phyloP scores from a whole-genome alignment of 2,329 filamentous ascomycete genomes.

The Fusarium praegraminearum region DNA sequence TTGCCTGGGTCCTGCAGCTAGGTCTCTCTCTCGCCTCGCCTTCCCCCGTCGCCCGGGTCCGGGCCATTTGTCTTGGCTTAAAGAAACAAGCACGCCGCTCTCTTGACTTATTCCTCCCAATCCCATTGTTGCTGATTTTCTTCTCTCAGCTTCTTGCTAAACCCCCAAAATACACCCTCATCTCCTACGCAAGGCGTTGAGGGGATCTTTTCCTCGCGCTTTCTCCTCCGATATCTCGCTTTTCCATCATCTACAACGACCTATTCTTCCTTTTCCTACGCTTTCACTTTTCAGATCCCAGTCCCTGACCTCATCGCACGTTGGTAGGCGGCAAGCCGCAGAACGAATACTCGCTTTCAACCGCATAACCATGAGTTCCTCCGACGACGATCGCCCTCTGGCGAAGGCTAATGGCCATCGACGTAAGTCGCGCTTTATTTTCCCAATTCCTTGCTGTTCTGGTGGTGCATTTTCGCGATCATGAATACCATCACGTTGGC shows the following conservation, averaged over 20 bases:
- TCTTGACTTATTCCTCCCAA: constrained; percentile 41
- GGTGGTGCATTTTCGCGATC: constrained; percentile 27
- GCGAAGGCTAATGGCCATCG: constrained; percentile 75
- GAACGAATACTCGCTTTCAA: constrained; percentile 40
- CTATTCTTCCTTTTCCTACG: constrained; percentile 32
- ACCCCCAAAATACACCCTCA: constrained; percentile 44
- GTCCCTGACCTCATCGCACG: constrained; percentile 48
- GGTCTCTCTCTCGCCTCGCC: constrained; percentile 36
- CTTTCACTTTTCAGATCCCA: constrained; percentile 44
- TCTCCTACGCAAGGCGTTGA: constrained; percentile 54
- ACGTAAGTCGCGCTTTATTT: constrained; percentile 69
- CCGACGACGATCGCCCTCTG: constrained; percentile 87
- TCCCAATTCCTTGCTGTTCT: constrained; percentile 47
- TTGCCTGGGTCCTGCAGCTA: constrained; percentile 23
- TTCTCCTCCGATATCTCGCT: constrained; percentile 31
- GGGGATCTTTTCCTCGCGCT: constrained; percentile 46
- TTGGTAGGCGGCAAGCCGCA: constrained; percentile 43
- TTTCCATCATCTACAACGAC: constrained; percentile 22
- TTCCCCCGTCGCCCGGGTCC: constrained; percentile 39
- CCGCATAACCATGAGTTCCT: constrained; percentile 65
- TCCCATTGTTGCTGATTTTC: constrained; percentile 43
- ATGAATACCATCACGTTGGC: constrained; percentile 21
- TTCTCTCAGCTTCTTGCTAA: constrained; percentile 33
- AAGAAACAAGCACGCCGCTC: constrained; percentile 42
- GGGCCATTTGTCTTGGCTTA: constrained; percentile 33